Percentiles rank a stretch among this genome's conserved stretches.
These are phyloP conservation scores for Ottelia alismoides DNA, from an alignment of 106 monocot species.

Conservation along the genomic window DNA sequence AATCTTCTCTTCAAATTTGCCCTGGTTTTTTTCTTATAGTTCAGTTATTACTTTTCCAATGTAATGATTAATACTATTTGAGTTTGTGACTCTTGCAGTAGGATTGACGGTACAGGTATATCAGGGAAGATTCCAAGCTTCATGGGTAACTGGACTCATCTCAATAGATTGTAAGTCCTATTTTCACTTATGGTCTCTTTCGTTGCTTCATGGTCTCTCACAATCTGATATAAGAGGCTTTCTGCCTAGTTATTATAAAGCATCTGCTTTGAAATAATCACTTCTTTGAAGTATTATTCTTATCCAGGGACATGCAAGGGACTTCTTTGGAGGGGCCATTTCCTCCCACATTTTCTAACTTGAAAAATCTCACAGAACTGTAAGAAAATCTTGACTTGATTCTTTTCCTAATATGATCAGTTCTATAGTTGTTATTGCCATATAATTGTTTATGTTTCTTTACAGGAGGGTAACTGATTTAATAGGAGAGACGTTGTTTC, in stretches of 20 bases:
- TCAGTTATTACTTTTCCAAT: neutral
- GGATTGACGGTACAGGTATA: conserved; percentile 17
- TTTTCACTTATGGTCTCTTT: neutral
- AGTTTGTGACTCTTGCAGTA: conserved; percentile 3
- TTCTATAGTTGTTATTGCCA: neutral
- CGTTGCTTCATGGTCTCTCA: neutral
- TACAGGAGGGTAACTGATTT: conserved; percentile 32
- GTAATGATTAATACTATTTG: neutral
- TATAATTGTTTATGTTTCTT: neutral
- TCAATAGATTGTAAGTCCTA: conserved; percentile 11
- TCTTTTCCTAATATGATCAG: neutral
- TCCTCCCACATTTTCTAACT: conserved; percentile 18
- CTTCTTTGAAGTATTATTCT: neutral
- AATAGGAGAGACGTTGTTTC: conserved; percentile 24
- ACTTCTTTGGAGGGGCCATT: conserved; percentile 40
- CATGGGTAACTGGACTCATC: conserved; percentile 19
- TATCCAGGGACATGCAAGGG: conserved; percentile 42
- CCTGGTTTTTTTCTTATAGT: neutral
- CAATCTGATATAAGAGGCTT: neutral
- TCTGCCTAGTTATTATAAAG: neutral
- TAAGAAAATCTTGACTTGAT: conserved; percentile 12
- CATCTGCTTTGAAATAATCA: too few relatives aligned
- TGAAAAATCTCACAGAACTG: conserved; percentile 24
- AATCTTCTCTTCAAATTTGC: too few relatives aligned
- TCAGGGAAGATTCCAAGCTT: conserved; percentile 27